A percentile compares a stretch with the other conserved stretches of the same genome.
Conservation (phyloP, 179 eudicot genomes). For the Beta corolliflora region DNA sequence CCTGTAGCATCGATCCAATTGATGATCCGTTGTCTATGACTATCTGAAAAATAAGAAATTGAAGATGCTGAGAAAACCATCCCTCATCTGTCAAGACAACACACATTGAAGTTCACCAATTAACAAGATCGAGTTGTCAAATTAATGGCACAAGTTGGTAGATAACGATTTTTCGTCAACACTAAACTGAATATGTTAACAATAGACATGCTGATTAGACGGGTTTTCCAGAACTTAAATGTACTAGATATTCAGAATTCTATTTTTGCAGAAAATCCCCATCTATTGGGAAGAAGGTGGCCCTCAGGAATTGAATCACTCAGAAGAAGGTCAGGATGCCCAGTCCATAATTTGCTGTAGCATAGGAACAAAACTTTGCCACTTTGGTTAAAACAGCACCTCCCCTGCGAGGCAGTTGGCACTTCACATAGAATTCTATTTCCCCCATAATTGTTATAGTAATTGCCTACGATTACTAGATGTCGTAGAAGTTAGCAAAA, state of each 20-base stretch:
- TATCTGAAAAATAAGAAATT: slow-evolving; percentile 39
- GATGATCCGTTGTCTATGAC: slow-evolving; percentile 88
- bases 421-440: not conserved
- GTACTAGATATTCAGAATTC: not conserved
- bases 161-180: not conserved
- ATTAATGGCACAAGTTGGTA: not conserved
- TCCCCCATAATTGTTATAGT: not conserved
- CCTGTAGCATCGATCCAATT: slow-evolving; percentile 92
- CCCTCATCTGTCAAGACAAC: not conserved
- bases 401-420: not conserved
- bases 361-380: not conserved
- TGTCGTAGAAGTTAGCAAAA: not conserved
- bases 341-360: not conserved
- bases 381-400: not conserved
- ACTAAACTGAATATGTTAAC: not conserved
- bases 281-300: not conserved
- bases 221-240: not conserved
- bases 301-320: not conserved
- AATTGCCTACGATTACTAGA: too few species aligned
- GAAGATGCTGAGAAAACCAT: not conserved
- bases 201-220: too few species aligned
- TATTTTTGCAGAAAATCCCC: not conserved
- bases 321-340: not conserved
- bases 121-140: not conserved
- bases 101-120: not conserved